Base-by-base conservation (phyloP, 1,284 basidiomycete genomes). In the Sphagnurus paluster region DNA sequence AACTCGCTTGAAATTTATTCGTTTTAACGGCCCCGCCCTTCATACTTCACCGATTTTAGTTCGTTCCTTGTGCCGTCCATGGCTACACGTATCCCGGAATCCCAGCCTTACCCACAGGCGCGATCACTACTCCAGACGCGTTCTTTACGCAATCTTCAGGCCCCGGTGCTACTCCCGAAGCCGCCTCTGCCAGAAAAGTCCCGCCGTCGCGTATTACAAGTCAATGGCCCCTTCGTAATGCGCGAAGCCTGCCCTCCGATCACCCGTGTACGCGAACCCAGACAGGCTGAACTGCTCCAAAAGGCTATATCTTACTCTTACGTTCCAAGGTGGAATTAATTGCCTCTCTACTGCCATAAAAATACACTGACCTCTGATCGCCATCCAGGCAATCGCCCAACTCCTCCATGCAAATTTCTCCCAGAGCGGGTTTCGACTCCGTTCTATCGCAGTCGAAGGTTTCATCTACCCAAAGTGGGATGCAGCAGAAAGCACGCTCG, bases 101-200 rank as follows among this genome's bases (percentile, higher is more conserved):
- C 37, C 11, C 35, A 25, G 2, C 23, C 43, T 39, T 26, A 24
- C 42, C 39, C 29, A 21, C 38, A 41, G 36, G 24, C 48, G 25
- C 52, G 43, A 32, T 41, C 53, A 42, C 48, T 52, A 37, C 44
- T 54, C 9, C 45, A 52, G 20, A 56, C 54, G 23, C 53, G 51
- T 35, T 60, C 55, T 34, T 34, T 60, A 29, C 47, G 48, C 39
- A 57, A 58, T 42, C 52, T 60, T 28, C 50, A 48, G 26, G 35
- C 40, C n/a, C 41, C 44, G 13, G 43, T 28, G n/a, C 42, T 46
- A 7, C 34, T 44, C 17, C 30, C 20, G 16, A 32, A 30, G 20
- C 14, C 29, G 14, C 41, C 49, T 11, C 32, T 40, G 19, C 41
- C 48, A 23, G 48, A 52, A 23, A 57, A 56, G 42, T 48, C 52